Conservation (phyloP, 2,329 filamentous ascomycete species). For the Sclerotiophoma versabilis region DNA sequence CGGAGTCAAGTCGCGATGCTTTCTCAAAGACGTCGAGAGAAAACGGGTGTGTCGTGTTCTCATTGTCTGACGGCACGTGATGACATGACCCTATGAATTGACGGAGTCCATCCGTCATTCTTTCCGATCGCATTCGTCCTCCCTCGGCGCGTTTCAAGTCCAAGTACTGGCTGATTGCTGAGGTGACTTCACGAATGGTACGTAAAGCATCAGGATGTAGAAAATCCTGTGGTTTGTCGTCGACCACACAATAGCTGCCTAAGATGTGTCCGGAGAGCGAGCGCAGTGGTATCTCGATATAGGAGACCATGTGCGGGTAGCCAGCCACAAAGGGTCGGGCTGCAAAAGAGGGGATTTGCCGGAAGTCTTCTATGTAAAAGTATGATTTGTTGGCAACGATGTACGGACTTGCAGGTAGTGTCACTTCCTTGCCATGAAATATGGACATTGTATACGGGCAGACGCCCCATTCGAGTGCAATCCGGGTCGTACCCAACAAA, state of each 20-base stretch:
- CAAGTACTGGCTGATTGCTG: slow-evolving; percentile 17
- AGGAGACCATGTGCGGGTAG: slow-evolving; percentile 18
- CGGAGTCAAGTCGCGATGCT: background rate
- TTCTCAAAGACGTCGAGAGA: background rate
- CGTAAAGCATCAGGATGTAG: slow-evolving; percentile 10
- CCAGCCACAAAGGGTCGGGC: slow-evolving; percentile 11
- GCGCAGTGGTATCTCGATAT: slow-evolving; percentile 16
- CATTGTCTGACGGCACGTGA: background rate
- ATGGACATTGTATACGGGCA: slow-evolving; percentile 19
- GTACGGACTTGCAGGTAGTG: slow-evolving; percentile 4
- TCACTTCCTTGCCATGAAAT: slow-evolving; percentile 11
- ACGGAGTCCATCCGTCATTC: slow-evolving; percentile 20
- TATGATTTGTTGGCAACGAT: slow-evolving; percentile 11
- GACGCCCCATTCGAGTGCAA: slow-evolving; percentile 22
- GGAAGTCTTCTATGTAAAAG: slow-evolving; percentile 18
- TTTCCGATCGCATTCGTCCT: slow-evolving; percentile 13
- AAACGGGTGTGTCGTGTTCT: background rate
- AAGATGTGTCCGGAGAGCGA: slow-evolving; percentile 17
- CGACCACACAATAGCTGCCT: slow-evolving; percentile 21
- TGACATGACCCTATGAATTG: slow-evolving; percentile 11
- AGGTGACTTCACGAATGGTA: slow-evolving; percentile 9
- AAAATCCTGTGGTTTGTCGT: slow-evolving; percentile 14
- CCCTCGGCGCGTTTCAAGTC: slow-evolving; percentile 16
- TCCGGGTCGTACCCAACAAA: slow-evolving; percentile 10
- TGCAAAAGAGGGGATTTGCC: slow-evolving; percentile 13